A percentile compares a stretch with the other conserved stretches of the same genome.
Conservation (phyloP, 352 stramenopile species). For the Phytophthora pistaciae region DNA sequence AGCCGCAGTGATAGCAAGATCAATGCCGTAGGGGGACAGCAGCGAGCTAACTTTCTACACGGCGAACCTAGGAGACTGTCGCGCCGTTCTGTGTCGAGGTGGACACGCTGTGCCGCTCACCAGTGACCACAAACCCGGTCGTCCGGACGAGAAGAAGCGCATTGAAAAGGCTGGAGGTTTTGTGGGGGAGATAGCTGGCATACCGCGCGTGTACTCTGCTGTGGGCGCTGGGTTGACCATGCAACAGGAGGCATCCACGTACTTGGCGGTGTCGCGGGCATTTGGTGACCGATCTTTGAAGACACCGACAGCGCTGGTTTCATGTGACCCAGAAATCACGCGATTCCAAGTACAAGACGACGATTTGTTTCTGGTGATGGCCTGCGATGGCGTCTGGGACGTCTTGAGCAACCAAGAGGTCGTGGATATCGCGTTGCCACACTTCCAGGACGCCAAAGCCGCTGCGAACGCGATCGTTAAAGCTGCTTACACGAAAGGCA, state of each 20-base stretch:
- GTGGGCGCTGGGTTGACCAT: constrained; percentile 46
- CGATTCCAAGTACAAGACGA: constrained; percentile 41
- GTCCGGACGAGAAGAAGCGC: constrained; percentile 54
- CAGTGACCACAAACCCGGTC: constrained; percentile 67
- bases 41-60: constrained; percentile 43
- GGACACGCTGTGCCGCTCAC: constrained; percentile 52
- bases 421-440: constrained; percentile 50
- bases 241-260: constrained; percentile 42
- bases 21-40: no score
- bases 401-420: constrained; percentile 70
- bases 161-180: constrained; percentile 61
- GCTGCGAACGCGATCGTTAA: constrained; percentile 65
- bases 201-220: constrained; percentile 64
- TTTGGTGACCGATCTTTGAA: constrained; percentile 75
- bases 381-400: constrained; percentile 75
- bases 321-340: constrained; percentile 58
- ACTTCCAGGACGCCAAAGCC: constrained; percentile 49
- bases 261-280: constrained; percentile 64
- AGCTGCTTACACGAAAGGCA: constrained; percentile 61
- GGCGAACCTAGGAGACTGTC: constrained; percentile 70
- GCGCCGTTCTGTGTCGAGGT: constrained; percentile 63
- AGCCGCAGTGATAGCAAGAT: not conserved
- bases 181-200: constrained; percentile 54
- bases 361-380: constrained; percentile 67
- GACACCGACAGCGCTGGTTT: constrained; percentile 52